Percentiles rank a stretch among this genome's conserved stretches.
phyloP scores from a whole-genome alignment of 768 basidiomycete species.

The Collybia sordida region DNA sequence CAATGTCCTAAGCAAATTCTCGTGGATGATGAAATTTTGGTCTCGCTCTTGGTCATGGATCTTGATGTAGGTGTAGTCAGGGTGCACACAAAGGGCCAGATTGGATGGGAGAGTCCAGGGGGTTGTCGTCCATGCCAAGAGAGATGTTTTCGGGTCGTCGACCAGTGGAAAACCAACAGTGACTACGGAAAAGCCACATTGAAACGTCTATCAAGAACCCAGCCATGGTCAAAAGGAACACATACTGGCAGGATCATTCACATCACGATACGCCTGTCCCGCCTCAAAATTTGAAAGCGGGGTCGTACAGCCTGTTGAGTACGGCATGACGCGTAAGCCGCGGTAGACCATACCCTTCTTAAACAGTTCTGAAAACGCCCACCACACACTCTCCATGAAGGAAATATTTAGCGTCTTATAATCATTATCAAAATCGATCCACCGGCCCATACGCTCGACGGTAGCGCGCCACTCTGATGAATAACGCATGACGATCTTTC shows the following conservation, averaged over 20 bases:
- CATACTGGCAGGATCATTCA: slow-evolving; percentile 88
- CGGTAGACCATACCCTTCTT: slow-evolving; percentile 91
- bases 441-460: slow-evolving; percentile 97
- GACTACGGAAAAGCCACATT: slow-evolving; percentile 41
- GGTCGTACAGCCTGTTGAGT: slow-evolving; percentile 94
- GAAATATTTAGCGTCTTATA: slow-evolving; percentile 94
- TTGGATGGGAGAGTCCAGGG: slow-evolving; percentile 99
- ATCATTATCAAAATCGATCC: slow-evolving; percentile 99
- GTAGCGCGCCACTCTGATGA: slow-evolving; percentile 91
- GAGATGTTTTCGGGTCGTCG: slow-evolving; percentile 85
- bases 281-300: slow-evolving; percentile 98
- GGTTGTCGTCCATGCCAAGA: slow-evolving; percentile 98
- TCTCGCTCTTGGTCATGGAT: slow-evolving; percentile 88
- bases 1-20: slow-evolving; percentile 78
- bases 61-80: slow-evolving; percentile 94
- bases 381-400: slow-evolving; percentile 99
- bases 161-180: slow-evolving; percentile 92
- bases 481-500: slow-evolving; percentile 97
- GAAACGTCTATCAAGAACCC: no score
- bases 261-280: slow-evolving; percentile 87
- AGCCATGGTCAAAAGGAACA: slow-evolving; percentile 11
- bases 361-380: slow-evolving; percentile 96
- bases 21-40: slow-evolving; percentile 90
- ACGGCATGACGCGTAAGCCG: slow-evolving; percentile 95
- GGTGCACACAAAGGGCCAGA: slow-evolving; percentile 92